These are phyloP conservation scores for Verticillium zaregamsianum DNA, from an alignment of 2,329 filamentous ascomycete genomes.

Conservation along the genomic window DNA sequence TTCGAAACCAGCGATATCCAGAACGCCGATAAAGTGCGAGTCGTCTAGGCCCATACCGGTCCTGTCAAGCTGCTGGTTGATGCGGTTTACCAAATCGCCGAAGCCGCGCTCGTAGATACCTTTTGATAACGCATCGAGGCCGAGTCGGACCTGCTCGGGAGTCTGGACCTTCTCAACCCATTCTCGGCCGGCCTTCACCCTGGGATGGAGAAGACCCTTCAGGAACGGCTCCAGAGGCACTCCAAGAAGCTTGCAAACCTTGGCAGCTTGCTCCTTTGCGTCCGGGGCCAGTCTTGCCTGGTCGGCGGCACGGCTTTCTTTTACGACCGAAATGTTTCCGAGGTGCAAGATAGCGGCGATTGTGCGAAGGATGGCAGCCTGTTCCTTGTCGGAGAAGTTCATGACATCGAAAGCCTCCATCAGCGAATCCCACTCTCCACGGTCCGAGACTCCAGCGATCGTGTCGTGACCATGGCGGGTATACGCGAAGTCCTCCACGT, in stretches of 20 bases:
- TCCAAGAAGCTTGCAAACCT: constrained; percentile 78
- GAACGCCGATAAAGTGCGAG: constrained; percentile 91
- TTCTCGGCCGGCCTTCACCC: constrained; percentile 91
- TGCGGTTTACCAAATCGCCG: constrained; percentile 83
- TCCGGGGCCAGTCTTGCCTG: constrained; percentile 80
- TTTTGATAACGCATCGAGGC: constrained; percentile 88
- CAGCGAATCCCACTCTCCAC: constrained; percentile 82
- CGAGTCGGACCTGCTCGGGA: constrained; percentile 87
- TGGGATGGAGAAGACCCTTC: constrained; percentile 83
- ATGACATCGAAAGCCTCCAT: constrained; percentile 94
- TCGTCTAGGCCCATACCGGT: constrained; percentile 79
- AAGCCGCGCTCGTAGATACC: constrained; percentile 97
- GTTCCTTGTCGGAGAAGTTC: constrained; percentile 85
- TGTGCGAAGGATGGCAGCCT: constrained; percentile 76
- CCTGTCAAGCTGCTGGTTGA: constrained; percentile 90
- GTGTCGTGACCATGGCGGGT: constrained; percentile 87
- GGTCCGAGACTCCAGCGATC: constrained; percentile 85
- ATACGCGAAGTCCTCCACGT: constrained; percentile 86
- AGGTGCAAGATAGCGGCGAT: constrained; percentile 90
- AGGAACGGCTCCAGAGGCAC: constrained; percentile 82
- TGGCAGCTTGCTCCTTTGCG: constrained; percentile 68
- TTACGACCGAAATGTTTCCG: constrained; percentile 84
- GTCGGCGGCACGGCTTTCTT: constrained; percentile 86
- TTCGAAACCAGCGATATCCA: constrained; percentile 98
- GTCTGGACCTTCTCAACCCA: constrained; percentile 99